Evolutionary conservation across 1,139 yeast genomes (phyloP).

Genomic region (Suhomyces panamericanus): DNA sequence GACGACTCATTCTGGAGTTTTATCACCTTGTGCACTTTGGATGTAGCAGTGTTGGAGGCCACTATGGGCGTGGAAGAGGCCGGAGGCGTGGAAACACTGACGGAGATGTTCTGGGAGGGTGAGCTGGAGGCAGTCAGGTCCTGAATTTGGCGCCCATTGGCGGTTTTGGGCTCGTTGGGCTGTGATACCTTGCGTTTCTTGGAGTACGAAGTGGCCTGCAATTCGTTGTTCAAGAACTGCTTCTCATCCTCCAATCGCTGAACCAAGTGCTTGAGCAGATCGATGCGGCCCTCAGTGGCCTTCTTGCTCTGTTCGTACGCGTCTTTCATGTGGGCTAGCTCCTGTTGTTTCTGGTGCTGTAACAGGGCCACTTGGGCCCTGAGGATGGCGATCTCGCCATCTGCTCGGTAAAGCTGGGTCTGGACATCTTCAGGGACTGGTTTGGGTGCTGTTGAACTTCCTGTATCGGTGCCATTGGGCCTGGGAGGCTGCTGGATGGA

Average conservation of each 20-base stretch:
- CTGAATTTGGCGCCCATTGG: not conserved
- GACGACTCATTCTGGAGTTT: slow-evolving; percentile 37
- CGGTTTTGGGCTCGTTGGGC: not conserved
- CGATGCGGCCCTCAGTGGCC: slow-evolving; percentile 44
- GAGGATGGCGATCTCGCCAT: slow-evolving; percentile 77
- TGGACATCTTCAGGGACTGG: slow-evolving; percentile 15
- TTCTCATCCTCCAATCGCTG: slow-evolving; percentile 68
- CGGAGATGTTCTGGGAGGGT: slow-evolving; percentile 3
- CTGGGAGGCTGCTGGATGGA: not conserved
- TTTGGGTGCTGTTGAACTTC: not conserved
- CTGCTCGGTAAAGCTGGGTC: slow-evolving; percentile 47
- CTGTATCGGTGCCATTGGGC: not conserved
- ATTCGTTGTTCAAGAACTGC: slow-evolving; percentile 56
- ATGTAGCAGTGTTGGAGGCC: not conserved
- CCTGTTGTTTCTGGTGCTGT: slow-evolving; percentile 45
- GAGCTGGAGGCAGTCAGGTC: not conserved
- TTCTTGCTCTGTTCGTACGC: slow-evolving; percentile 30
- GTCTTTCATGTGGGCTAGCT: slow-evolving; percentile 42
- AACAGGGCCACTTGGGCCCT: slow-evolving; percentile 60
- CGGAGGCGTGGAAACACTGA: slow-evolving; percentile 5
- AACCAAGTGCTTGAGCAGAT: slow-evolving; percentile 43
- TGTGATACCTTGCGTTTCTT: slow-evolving; percentile 12
- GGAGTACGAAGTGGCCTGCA: slow-evolving; percentile 25
- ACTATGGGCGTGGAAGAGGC: not conserved
- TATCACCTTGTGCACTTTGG: slow-evolving; percentile 17